These are phyloP conservation scores for Pinus albicaulis DNA, from an alignment of 75 land plant species.

Conservation along the genomic window DNA sequence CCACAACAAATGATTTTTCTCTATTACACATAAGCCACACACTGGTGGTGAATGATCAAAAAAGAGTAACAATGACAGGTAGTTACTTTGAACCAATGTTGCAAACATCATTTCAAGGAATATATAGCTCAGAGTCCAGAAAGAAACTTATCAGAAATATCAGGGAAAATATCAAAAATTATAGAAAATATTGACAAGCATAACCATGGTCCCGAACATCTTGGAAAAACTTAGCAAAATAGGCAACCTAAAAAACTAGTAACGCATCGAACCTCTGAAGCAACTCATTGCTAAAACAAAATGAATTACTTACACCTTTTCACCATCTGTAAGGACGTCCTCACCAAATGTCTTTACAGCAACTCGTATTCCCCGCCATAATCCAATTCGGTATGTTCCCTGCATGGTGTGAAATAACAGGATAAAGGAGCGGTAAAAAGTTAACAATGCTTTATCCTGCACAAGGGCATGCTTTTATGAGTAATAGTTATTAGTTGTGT, in stretches of 20 bases:
- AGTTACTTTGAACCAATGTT: too few species aligned
- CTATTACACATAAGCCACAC: not conserved
- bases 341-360: conserved; percentile 76
- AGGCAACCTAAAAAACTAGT: not conserved
- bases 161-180: too few species aligned
- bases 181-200: too few species aligned
- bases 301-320: conserved; percentile 51
- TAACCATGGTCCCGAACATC: too few species aligned
- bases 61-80: not conserved
- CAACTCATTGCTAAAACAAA: not conserved
- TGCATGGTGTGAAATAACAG: conserved; percentile 4
- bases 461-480: conserved; percentile 14
- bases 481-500: not conserved
- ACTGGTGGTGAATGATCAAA: not conserved
- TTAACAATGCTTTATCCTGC: conserved; percentile 13
- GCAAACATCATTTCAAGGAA: too few species aligned
- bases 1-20: conserved; percentile 18
- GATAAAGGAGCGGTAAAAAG: not conserved
- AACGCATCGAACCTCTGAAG: not conserved
- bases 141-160: too few species aligned
- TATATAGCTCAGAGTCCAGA: too few species aligned
- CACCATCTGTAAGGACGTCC: conserved; percentile 58
- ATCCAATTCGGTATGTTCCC: conserved; percentile 82
- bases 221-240: not conserved
- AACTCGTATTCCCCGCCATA: conserved; percentile 90